Base-by-base conservation (phyloP, 2,329 filamentous ascomycete species). In the Penicillium sclerotigenum region DNA sequence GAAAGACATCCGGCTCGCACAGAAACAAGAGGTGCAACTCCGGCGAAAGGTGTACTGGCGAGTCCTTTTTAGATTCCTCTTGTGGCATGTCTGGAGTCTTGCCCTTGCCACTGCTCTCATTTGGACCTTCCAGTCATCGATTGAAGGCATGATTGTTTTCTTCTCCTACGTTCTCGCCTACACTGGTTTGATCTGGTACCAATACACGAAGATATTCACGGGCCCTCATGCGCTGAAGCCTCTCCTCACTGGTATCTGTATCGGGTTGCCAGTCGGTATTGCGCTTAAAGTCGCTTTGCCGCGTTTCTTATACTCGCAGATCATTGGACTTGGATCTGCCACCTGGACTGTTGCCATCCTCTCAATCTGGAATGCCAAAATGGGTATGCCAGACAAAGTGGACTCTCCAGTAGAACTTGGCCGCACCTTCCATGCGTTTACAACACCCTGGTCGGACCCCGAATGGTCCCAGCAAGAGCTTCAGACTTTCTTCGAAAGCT, bases 281-380 rank as follows among this genome's bases (percentile, higher is more conserved):
- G 67, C 77, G 3, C 66, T 83, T 6, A 76, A 74, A 20, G 55
- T 70, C 36, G 62, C 69, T n/a, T 47, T 72, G 6, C 74, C 75
- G 1, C 28, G 66, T 0, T 82, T 79, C 54, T 48, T 66, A 2
- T 83, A 77, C 60, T 72, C 74, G 33, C 73, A 76, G 42, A 77
- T 81, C 14, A 77, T 82, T 56, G 76, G 78, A 3, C 72, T 84
- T 9, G 80, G 70, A 6, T 65, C 72, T 4, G 73, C 77, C 5
- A 83, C 81, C 8, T 83, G 81, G 81, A 80, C 73, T 14, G 75
- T 79, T 14, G 81, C 79, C 11, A 63, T 83, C 18, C 69, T 82
- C 4, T 78, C 79, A 0, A 68, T 82, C 26, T 71, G 73, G 48
- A 78, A 74, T 11, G 79, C 79, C 1, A 80, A 80, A 37, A 73